Percentiles rank a stretch among this genome's conserved stretches.
Evolutionary conservation across 371 early-diverging fungal genomes (phyloP).

Genomic region (Apophysomyces elegans): DNA sequence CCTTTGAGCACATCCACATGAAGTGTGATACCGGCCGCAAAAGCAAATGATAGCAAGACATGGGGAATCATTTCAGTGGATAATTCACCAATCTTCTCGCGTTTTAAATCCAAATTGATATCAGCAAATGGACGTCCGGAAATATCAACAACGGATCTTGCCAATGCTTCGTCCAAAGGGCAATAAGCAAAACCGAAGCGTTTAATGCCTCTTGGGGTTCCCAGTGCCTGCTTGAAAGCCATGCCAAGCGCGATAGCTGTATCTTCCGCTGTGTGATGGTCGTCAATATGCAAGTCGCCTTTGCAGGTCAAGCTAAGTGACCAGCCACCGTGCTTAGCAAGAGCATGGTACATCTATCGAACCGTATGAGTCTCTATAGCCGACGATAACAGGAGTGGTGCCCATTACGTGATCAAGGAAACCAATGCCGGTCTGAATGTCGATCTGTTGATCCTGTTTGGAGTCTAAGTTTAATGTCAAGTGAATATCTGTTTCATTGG

Average conservation of each 20-base stretch:
- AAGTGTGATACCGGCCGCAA: conserved; percentile 89
- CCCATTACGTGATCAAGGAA: conserved; percentile 90
- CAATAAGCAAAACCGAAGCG: conserved; percentile 96
- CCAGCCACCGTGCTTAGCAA: conserved; percentile 94
- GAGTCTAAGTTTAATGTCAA: conserved; percentile 69
- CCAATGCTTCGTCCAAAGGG: conserved; percentile 95
- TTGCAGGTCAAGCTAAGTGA: conserved; percentile 78
- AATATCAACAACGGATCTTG: conserved; percentile 95
- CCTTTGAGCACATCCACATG: conserved; percentile 96
- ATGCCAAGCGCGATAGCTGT: conserved; percentile 91
- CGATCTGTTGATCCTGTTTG: conserved; percentile 65
- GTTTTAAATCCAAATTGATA: conserved; percentile 83
- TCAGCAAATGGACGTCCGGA: conserved; percentile 91
- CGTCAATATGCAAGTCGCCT: conserved; percentile 95
- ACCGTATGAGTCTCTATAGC: neutral
- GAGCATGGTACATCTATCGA: conserved; percentile 90
- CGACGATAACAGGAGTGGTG: neutral
- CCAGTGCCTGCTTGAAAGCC: conserved; percentile 92
- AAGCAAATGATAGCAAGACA: conserved; percentile 89
- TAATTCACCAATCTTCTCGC: conserved; percentile 88
- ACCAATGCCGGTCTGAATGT: conserved; percentile 92
- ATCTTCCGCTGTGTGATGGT: conserved; percentile 98
- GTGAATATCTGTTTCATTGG: conserved; percentile 91
- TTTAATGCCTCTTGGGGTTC: conserved; percentile 87
- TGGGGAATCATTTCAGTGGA: conserved; percentile 98